Conservation (phyloP, 352 stramenopile species). For the Phytophthora boehmeriae region DNA sequence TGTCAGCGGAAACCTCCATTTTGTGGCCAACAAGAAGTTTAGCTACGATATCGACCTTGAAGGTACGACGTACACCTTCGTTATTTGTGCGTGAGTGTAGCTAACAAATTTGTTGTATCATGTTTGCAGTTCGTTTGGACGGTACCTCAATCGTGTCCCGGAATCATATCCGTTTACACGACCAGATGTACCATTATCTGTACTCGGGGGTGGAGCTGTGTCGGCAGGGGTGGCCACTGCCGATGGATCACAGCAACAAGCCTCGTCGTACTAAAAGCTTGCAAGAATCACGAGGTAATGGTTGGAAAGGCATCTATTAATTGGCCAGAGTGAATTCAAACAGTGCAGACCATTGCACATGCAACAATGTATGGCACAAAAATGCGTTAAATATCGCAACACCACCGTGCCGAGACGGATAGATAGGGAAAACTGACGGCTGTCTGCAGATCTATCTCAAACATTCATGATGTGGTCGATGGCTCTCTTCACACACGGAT, state of each 20-base stretch:
- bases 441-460: conserved; percentile 21
- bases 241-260: conserved; percentile 17
- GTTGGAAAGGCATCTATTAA: neutral
- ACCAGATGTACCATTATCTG: conserved; percentile 96
- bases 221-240: conserved; percentile 11
- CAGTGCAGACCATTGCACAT: conserved; percentile 5
- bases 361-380: conserved; percentile 9
- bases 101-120: conserved; percentile 6
- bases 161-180: conserved; percentile 91
- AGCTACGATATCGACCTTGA: conserved; percentile 95
- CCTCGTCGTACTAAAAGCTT: conserved; percentile 24
- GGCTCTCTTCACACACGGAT: conserved; percentile 70
- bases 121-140: conserved; percentile 79
- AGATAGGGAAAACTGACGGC: conserved; percentile 10
- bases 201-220: conserved; percentile 44
- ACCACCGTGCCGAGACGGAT: conserved; percentile 18
- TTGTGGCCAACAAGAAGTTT: conserved; percentile 96
- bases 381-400: conserved; percentile 42
- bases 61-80: conserved; percentile 34
- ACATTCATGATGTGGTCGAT: conserved; percentile 77
- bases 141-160: conserved; percentile 83
- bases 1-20: conserved; percentile 89
- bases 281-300: no score
- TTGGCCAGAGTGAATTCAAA: neutral
- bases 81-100: neutral